Conservation (phyloP, 169 alveolate species). For the Plasmodium fragile region DNA sequence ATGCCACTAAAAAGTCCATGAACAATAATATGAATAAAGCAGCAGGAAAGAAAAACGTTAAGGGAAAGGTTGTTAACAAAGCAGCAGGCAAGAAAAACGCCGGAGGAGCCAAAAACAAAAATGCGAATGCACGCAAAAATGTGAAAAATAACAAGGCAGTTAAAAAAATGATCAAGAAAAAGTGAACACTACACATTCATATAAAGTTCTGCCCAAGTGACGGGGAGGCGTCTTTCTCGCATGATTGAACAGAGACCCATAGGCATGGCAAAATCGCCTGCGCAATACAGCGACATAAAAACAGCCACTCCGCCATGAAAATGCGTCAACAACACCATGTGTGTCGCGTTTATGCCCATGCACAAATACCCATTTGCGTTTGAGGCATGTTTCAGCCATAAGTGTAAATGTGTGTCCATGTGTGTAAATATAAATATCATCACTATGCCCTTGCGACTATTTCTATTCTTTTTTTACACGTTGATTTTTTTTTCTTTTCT, state of each 20-base stretch:
- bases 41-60: background rate
- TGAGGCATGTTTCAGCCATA: background rate
- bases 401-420: background rate
- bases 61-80: background rate
- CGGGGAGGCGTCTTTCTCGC: too few relatives aligned
- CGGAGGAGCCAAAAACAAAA: slow-evolving; percentile 6
- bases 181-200: background rate
- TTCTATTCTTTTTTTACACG: background rate
- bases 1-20: slow-evolving; percentile 8
- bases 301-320: background rate
- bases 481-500: background rate
- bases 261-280: background rate
- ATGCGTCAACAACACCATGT: background rate
- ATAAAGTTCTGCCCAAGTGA: too few relatives aligned
- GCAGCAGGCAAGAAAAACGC: background rate
- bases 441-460: background rate
- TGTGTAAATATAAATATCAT: background rate
- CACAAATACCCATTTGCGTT: background rate
- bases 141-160: slow-evolving; percentile 13
- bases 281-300: background rate
- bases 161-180: slow-evolving; percentile 24
- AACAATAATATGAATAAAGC: background rate
- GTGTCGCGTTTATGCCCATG: background rate
- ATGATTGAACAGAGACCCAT: too few relatives aligned
- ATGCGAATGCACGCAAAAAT: slow-evolving; percentile 16